Conservation (phyloP, 2,329 filamentous ascomycete species). For the Passalora sequoiae region DNA sequence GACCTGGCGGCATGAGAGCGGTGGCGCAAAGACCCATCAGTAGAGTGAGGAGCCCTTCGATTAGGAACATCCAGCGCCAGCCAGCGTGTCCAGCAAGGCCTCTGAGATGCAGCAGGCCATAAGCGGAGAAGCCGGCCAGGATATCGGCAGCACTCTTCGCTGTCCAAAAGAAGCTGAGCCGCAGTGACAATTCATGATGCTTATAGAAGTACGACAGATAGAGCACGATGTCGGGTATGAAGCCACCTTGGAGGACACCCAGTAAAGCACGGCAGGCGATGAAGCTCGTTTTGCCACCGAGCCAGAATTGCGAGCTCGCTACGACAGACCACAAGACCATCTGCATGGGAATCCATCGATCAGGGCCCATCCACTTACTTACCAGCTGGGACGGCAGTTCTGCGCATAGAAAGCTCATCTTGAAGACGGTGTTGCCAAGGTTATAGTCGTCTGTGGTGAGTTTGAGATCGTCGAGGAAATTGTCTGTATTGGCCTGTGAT, state of each 20-base stretch:
- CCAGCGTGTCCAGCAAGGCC: constrained; percentile 38
- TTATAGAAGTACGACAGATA: constrained; percentile 10
- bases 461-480: constrained; percentile 19
- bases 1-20: constrained; percentile 35
- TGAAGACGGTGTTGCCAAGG: constrained; percentile 21
- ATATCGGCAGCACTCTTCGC: constrained; percentile 25
- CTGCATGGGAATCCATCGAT: constrained; percentile 42
- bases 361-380: constrained; percentile 43
- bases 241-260: constrained; percentile 35
- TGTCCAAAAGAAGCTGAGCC: constrained; percentile 17
- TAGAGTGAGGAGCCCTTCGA: constrained; percentile 53
- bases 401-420: constrained; percentile 28
- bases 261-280: constrained; percentile 36
- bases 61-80: constrained; percentile 50
- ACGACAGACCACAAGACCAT: constrained; percentile 41
- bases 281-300: constrained; percentile 31
- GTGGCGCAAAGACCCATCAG: constrained; percentile 46
- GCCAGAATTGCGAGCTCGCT: constrained; percentile 20
- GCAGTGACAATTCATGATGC: constrained; percentile 8
- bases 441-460: constrained; percentile 19
- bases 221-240: constrained; percentile 41
- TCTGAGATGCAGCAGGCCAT: constrained; percentile 37
- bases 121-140: constrained; percentile 28
- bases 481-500: constrained; percentile 20
- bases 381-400: constrained; percentile 38